These are phyloP conservation scores for Bisporella sp. DNA, from an alignment of 2,329 filamentous ascomycete species.

Conservation along the genomic window DNA sequence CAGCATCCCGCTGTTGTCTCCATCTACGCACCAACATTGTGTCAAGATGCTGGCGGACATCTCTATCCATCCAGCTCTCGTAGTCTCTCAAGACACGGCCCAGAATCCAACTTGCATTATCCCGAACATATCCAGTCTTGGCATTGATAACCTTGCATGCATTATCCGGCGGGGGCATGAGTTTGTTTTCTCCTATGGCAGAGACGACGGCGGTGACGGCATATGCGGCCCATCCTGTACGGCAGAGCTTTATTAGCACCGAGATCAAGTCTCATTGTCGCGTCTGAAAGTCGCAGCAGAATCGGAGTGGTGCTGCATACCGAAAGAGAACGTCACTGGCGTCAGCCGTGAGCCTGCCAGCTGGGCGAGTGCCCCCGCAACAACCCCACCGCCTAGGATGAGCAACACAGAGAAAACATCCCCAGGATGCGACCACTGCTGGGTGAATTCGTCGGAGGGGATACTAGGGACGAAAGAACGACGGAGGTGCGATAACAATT, in stretches of 20 bases:
- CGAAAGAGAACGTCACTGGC: slow-evolving; percentile 29
- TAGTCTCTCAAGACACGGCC: slow-evolving; percentile 35
- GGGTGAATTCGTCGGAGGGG: too few relatives aligned
- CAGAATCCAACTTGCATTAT: slow-evolving; percentile 36
- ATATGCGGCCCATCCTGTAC: slow-evolving; percentile 21
- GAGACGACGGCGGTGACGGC: slow-evolving; percentile 13
- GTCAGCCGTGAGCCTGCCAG: slow-evolving; percentile 20
- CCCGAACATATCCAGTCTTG: slow-evolving; percentile 29
- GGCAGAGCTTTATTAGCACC: too few relatives aligned
- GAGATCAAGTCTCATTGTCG: too few relatives aligned
- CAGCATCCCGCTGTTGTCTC: too few relatives aligned
- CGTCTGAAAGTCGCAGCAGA: too few relatives aligned
- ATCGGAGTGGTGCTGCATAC: neutral
- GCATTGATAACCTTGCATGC: slow-evolving; percentile 30
- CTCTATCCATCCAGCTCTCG: neutral
- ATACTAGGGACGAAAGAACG: too few relatives aligned
- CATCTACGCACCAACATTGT: too few relatives aligned
- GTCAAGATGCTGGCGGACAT: neutral
- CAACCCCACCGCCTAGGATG: slow-evolving; percentile 29
- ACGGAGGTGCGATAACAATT: too few relatives aligned
- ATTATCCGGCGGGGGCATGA: slow-evolving; percentile 30
- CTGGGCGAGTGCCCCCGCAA: slow-evolving; percentile 28
- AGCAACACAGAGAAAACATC: slow-evolving; percentile 29
- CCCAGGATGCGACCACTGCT: slow-evolving; percentile 4
- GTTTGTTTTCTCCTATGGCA: slow-evolving; percentile 23